Base-by-base conservation (phyloP, 371 early-diverging fungal species). In the Mucor plumbeus region DNA sequence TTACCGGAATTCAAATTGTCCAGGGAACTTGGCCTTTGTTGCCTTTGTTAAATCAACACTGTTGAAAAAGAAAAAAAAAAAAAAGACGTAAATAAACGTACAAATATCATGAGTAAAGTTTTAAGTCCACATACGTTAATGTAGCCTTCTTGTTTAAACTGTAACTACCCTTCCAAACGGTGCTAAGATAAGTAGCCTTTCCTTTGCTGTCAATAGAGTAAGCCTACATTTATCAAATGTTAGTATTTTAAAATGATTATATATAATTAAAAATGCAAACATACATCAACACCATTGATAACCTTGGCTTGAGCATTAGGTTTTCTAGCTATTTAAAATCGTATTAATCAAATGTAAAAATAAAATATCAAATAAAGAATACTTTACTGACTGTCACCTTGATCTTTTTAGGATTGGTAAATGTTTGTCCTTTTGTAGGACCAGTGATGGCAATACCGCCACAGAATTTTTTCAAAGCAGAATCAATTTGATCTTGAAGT, bases 1-100 rank as follows among this genome's bases (percentile, higher is more conserved):
- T 66, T 78, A 81, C 81, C 80, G 83, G 79, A 83, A 72, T 73
- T 78, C 79, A 59, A 78, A 83, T 67, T 78, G 83, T 31, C 73
- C 69, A 55, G 83, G 83, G 61, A 77, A 67, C 68, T 83, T 77
- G 59, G 73, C 62, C 17, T 65, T 70, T 57, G 71, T 65, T 21
- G 63, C 53, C 64, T 79, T 79, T 69, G 75, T 73, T 54, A 82
- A 58, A 63, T 82, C 72, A 57, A 82, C 80, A 64, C 83, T 82
- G 26, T 26, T 26, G 26, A 64, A 43, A 58, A 26, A 40, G 31
- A 54, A 35, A 56, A 64, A 43, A 58, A 26, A 40, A 35, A 54
- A 35, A 56, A 59, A 31, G 41, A 21, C 17, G 35, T 48, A 11
- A 38, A n/a, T 67, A 41, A 47, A 59, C 6, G 31, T 35, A 47